Evolutionary conservation across 2,329 filamentous ascomycete species (phyloP), one percentile per base, ranked within the genome.

Genomic region (Cytospora mali): DNA sequence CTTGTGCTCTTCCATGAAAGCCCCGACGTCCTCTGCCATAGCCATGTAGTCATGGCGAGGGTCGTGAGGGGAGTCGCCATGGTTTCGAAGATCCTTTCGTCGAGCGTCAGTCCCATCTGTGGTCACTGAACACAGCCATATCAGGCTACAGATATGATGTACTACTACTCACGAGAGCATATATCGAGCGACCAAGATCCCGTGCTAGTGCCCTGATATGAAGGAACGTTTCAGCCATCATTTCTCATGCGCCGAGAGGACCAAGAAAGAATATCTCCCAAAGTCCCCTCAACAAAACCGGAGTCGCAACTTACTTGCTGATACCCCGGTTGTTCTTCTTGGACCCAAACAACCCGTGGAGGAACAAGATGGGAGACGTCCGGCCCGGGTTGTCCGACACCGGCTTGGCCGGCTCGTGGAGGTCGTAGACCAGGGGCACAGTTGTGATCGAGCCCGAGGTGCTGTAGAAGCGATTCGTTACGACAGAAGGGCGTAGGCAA

Each of bases 291-390:
- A 23, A 33, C 55, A 25, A n/a, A 7, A 33, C 1, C 35, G n/a
- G n/a, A 39, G 16, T n/a, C n/a, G 6, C 6, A 23, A 58, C 61
- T 35, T 51, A 97, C 94, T 93, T 96, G 89, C 93, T 96, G 66
- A 98, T 95, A 71, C 85, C 91, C 75, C 93, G 83, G 74, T 97
- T 97, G 74, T 98, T 98, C 79, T 92, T 93, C 79, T 96, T 97
- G 42, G 92, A 97, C 23, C 94, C 94, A 72, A 98, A 97, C 13
- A 98, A 81, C 1, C 95, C 94, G 74, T 98, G 94, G 71, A 98
- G 86, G 68, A 98, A 90, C 66, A 98, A 77, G 67, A 98, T 92
- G 2, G 93, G 91, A 46, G 78, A 71, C 35, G 75, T 74, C 65
- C 77, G 75, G 56, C 63, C 53, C 14, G 64, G 64, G 63, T 75